Conservation (phyloP, 345 rosid species). For the rapeseed (Brassica napus) region DNA sequence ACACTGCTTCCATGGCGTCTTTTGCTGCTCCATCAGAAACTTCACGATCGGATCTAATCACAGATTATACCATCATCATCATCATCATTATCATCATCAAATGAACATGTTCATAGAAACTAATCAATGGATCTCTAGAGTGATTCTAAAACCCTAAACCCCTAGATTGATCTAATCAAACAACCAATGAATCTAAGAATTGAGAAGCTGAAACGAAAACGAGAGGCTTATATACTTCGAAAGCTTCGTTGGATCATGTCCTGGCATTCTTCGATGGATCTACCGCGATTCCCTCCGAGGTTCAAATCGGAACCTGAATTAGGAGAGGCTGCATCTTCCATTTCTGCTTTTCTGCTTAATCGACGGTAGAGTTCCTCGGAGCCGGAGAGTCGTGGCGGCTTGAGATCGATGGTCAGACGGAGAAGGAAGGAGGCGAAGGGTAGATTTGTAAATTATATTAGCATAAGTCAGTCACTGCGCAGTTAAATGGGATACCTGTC, state of each 20-base stretch:
- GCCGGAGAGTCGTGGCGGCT: constrained; percentile 11
- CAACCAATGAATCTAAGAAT: not conserved
- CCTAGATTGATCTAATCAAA: not conserved
- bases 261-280: constrained; percentile 38
- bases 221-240: constrained; percentile 31
- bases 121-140: too few species aligned
- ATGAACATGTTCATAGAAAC: not conserved
- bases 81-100: not conserved
- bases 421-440: not conserved
- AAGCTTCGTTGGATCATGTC: constrained; percentile 41
- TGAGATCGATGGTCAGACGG: constrained; percentile 26
- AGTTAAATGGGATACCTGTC: not conserved
- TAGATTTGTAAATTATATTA: not conserved
- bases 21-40: constrained; percentile 42
- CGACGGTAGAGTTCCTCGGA: not conserved
- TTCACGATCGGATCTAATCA: not conserved
- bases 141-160: constrained; percentile 29
- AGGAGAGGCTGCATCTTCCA: constrained; percentile 28
- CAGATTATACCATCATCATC: too few species aligned
- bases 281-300: constrained; percentile 22
- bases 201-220: not conserved
- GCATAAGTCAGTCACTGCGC: not conserved
- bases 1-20: constrained; percentile 88
- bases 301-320: constrained; percentile 24
- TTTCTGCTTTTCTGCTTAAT: constrained; percentile 6